These are phyloP conservation scores for Phaeodactylum tricornutum DNA, from an alignment of 108 stramenopile genomes.

Conservation along the genomic window DNA sequence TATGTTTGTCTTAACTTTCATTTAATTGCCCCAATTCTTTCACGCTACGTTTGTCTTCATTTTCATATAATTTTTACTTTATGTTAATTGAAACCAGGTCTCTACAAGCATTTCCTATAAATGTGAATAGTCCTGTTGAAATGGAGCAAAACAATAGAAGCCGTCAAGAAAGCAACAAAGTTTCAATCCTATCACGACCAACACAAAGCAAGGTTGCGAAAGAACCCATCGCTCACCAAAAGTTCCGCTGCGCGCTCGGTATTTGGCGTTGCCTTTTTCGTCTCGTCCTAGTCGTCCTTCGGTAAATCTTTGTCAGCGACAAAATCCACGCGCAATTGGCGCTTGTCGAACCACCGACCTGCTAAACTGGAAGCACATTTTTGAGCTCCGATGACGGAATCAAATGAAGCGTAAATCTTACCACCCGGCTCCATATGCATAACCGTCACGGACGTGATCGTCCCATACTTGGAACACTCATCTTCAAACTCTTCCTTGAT, in stretches of 20 bases:
- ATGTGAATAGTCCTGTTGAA: background rate
- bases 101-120: too few species aligned
- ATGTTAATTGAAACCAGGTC: too few species aligned
- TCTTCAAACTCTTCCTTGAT: constrained; percentile 84
- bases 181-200: background rate
- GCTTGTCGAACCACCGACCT: constrained; percentile 91
- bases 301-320: constrained; percentile 23
- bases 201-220: background rate
- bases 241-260: too few species aligned
- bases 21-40: too few species aligned
- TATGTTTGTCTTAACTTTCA: too few species aligned
- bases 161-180: background rate
- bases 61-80: too few species aligned
- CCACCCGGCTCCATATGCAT: constrained; percentile 83
- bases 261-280: background rate
- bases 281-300: constrained; percentile 1
- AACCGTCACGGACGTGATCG: constrained; percentile 49
- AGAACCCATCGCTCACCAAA: background rate
- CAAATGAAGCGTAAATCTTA: constrained; percentile 82
- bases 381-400: constrained; percentile 43
- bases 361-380: constrained; percentile 80
- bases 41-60: background rate
- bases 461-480: constrained; percentile 86
- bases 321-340: constrained; percentile 81
- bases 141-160: background rate